Base-by-base conservation (phyloP, 192 early-diverging fungal species). In the Entomortierella parvispora region DNA sequence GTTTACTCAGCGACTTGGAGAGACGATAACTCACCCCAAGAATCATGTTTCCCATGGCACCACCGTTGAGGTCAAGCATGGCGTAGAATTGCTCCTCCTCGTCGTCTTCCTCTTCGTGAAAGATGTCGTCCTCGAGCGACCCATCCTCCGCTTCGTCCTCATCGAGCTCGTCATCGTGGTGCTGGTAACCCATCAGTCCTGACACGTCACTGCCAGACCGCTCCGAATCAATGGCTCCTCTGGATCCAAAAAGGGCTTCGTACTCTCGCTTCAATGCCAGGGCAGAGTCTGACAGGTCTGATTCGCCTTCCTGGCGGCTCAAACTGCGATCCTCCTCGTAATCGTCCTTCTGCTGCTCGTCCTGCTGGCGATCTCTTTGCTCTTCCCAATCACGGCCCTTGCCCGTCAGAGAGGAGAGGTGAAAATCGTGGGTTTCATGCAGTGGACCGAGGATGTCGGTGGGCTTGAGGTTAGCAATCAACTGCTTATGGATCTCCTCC, bases 21-120 rank as follows among this genome's bases (percentile, higher is more conserved):
- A n/a, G n/a, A n/a, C n/a, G n/a, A n/a, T n/a, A n/a, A 37, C 72
- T 68, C 68, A 77, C 72, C 22, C 72, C 72, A 8, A 77, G 45
- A 33, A 77, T 77, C 72, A 77, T 68, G 32, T 74, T 74, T 54
- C 65, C 65, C 14, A 58, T 59, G 37, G 53, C 53, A 34, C 53
- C 72, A 46, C 71, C 71, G 44, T 77, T 77, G 44, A 77, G 20
- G 22, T 77, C 72, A 15, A 63, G 44, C 72, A 77, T 68, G 25
- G 65, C 72, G 48, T 77, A 77, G n/a, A 58, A 67, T 28, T 68
- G 59, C 18, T 77, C 72, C 37, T 77, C 72, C 34, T 75, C 40
- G 1, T 72, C 70, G 10, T 69, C 56, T 2, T 65, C 70, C 2
- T 63, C 72, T 17, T 49, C 58, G 45, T 12, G 45, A 43, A 67